Evolutionary conservation across 2,329 filamentous ascomycete species (phyloP).

Genomic region (Pseudocercospora musae): DNA sequence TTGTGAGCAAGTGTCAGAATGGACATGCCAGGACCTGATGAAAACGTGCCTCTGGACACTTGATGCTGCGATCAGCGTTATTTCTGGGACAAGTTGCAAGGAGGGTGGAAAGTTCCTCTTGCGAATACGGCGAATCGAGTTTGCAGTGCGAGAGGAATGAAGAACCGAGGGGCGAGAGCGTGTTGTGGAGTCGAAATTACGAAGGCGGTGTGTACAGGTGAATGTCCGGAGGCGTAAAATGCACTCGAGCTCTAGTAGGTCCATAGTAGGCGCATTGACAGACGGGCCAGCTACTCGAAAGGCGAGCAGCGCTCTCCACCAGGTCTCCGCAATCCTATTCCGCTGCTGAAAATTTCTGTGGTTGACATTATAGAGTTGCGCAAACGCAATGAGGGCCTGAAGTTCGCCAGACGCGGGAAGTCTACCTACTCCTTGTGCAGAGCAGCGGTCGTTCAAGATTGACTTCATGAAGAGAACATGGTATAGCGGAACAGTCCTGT

Average conservation of each 20-base stretch:
- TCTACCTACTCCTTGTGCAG: not conserved
- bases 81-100: conserved; percentile 2
- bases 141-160: conserved; percentile 1
- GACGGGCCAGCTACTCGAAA: not conserved
- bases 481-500: not conserved
- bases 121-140: not conserved
- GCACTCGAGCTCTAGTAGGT: not conserved
- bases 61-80: conserved; percentile 6
- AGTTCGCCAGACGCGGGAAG: not conserved
- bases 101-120: not conserved
- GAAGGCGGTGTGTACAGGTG: not conserved
- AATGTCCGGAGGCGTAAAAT: not conserved
- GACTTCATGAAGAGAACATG: not conserved
- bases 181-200: not conserved
- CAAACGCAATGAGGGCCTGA: not conserved
- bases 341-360: not conserved
- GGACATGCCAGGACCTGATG: not conserved
- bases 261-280: not conserved
- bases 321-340: not conserved
- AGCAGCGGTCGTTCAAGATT: conserved; percentile 1
- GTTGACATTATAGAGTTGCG: not conserved
- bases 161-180: not conserved
- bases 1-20: not conserved
- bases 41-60: not conserved
- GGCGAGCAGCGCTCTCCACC: not conserved